These are phyloP conservation scores for Hypericum perforatum DNA, from an alignment of 345 rosid species.

Conservation along the genomic window DNA sequence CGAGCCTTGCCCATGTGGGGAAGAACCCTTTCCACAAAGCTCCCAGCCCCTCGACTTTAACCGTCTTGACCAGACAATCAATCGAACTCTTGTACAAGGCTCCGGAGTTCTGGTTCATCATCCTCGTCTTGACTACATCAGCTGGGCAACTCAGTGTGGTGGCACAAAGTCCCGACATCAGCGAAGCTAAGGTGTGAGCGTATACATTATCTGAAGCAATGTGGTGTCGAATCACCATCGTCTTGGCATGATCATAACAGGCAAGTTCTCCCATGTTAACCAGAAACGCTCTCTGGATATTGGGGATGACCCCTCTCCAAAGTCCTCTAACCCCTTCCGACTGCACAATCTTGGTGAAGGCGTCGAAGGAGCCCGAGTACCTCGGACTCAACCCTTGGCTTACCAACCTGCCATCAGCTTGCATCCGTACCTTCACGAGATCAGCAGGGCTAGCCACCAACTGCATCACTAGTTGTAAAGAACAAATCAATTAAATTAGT, in stretches of 20 bases:
- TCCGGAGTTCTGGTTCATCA: slow-evolving; percentile 63
- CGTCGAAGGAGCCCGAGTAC: slow-evolving; percentile 56
- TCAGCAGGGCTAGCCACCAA: slow-evolving; percentile 89
- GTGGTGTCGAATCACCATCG: slow-evolving; percentile 38
- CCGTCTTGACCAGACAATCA: slow-evolving; percentile 76
- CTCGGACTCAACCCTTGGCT: slow-evolving; percentile 59
- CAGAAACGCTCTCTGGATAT: slow-evolving; percentile 76
- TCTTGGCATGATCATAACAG: slow-evolving; percentile 85
- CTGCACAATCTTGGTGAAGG: slow-evolving; percentile 40
- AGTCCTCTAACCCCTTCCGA: slow-evolving; percentile 54
- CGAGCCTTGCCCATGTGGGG: slow-evolving; percentile 91
- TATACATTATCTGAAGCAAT: slow-evolving; percentile 54
- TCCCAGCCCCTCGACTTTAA: slow-evolving; percentile 53
- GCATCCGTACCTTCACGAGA: slow-evolving; percentile 90
- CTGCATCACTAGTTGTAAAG: slow-evolving; percentile 41
- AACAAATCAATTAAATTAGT: slow-evolving; percentile 1
- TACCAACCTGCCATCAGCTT: slow-evolving; percentile 52
- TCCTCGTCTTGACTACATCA: slow-evolving; percentile 85
- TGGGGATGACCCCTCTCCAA: slow-evolving; percentile 84
- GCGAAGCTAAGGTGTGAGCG: slow-evolving; percentile 68
- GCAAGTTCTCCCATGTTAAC: slow-evolving; percentile 93
- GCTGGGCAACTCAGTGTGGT: slow-evolving; percentile 82
- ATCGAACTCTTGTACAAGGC: slow-evolving; percentile 45
- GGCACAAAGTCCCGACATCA: slow-evolving; percentile 71
- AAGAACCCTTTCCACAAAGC: slow-evolving; percentile 87